Percentiles rank a stretch among this genome's conserved stretches.
phyloP scores from a whole-genome alignment of 495 filamentous ascomycete genomes.

The Penicillium paxilli region DNA sequence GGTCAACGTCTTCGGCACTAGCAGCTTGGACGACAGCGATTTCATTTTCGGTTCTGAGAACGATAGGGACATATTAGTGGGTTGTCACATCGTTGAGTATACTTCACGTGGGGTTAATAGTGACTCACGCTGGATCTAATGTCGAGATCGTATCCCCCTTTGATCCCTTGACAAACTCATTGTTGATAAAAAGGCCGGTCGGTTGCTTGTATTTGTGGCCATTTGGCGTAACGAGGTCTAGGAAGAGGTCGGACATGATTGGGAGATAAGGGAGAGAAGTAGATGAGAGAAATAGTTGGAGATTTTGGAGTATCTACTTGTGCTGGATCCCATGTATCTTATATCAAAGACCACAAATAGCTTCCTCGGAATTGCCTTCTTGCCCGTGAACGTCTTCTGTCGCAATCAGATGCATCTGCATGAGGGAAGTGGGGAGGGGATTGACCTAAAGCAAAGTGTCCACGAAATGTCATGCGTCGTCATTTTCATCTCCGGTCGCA shows the following conservation, averaged over 20 bases:
- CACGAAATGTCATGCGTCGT: no score
- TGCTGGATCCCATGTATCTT: no score
- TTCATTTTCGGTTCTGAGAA: neutral
- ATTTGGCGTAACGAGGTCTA: neutral
- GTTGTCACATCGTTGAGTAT: no score
- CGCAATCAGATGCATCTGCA: no score
- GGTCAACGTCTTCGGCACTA: neutral
- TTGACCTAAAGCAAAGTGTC: neutral
- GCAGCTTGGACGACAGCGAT: neutral
- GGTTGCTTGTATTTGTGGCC: neutral
- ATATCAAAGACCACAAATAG: no score
- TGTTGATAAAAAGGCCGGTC: neutral
- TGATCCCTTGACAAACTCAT: neutral
- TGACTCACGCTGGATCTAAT: neutral
- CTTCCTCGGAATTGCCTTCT: no score
- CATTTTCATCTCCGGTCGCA: neutral
- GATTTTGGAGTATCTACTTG: no score
- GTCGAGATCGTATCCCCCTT: neutral
- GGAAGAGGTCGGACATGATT: neutral
- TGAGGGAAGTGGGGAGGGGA: neutral
- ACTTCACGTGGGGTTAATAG: no score
- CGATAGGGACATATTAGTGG: neutral
- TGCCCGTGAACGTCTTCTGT: no score
- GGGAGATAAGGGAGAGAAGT: no score
- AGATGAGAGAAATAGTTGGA: no score